phyloP scores from a whole-genome alignment of 805 yeast genomes.

The Candida michaelii region DNA sequence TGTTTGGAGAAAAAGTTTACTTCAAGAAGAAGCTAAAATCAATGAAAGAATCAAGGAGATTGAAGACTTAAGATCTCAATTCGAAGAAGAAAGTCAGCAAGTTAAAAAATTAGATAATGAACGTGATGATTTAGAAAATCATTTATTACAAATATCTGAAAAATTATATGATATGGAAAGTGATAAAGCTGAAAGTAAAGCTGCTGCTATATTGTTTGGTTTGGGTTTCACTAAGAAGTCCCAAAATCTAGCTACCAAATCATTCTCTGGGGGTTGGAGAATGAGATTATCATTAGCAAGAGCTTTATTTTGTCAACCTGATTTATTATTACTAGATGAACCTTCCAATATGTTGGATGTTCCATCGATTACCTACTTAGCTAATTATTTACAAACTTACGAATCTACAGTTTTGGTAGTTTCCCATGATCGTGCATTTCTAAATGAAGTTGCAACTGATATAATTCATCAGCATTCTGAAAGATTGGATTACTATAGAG shows the following conservation, averaged over 20 bases:
- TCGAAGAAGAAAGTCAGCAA: slow-evolving; percentile 74
- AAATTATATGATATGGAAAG: slow-evolving; percentile 91
- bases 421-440: slow-evolving; percentile 95
- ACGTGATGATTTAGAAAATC: slow-evolving; percentile 78
- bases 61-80: slow-evolving; percentile 64
- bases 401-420: slow-evolving; percentile 93
- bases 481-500: slow-evolving; percentile 92
- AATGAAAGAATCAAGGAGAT: slow-evolving; percentile 75
- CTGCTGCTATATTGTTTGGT: slow-evolving; percentile 90
- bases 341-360: slow-evolving; percentile 99
- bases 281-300: slow-evolving; percentile 98
- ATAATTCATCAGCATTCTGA: slow-evolving; percentile 97
- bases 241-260: slow-evolving; percentile 78
- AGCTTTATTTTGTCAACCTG: slow-evolving; percentile 97
- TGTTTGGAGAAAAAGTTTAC: slow-evolving; percentile 93
- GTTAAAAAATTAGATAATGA: slow-evolving; percentile 83
- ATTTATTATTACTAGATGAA: slow-evolving; percentile 88
- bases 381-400: slow-evolving; percentile 84
- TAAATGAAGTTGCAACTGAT: slow-evolving; percentile 98
- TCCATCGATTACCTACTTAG: slow-evolving; percentile 92
- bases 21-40: slow-evolving; percentile 72
- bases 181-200: slow-evolving; percentile 96
- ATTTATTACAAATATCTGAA: slow-evolving; percentile 74
- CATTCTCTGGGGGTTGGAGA: slow-evolving; percentile 99
- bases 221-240: slow-evolving; percentile 90